Conservation (phyloP, 768 basidiomycete genomes). For the Mycena chlorophos region DNA sequence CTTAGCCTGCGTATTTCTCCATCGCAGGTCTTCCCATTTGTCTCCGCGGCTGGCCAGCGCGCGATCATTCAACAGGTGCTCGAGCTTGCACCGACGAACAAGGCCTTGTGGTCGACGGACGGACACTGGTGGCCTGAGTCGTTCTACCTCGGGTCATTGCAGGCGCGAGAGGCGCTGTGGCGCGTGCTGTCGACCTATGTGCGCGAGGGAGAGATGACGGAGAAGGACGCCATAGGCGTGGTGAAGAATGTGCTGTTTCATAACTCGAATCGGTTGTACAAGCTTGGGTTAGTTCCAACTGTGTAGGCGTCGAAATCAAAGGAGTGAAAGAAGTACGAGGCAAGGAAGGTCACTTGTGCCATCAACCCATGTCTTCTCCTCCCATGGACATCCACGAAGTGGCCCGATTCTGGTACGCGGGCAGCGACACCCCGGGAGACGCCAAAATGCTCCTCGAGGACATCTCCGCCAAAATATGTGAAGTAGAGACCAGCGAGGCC, state of each 20-base stretch:
- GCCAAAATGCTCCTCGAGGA: no score
- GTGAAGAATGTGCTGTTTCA: slow-evolving; percentile 61
- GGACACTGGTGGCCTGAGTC: slow-evolving; percentile 78
- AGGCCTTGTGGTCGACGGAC: slow-evolving; percentile 80
- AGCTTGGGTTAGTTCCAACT: slow-evolving; percentile 43
- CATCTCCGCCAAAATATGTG: not conserved
- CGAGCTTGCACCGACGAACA: slow-evolving; percentile 74
- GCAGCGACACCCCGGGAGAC: no score
- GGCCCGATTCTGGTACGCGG: not conserved
- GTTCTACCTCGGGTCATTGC: slow-evolving; percentile 66
- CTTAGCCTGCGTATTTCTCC: no score
- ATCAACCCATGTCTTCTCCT: not conserved
- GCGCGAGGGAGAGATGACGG: slow-evolving; percentile 48
- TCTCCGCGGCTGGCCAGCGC: slow-evolving; percentile 65
- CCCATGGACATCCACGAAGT: slow-evolving; percentile 6
- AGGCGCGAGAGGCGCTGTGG: slow-evolving; percentile 61
- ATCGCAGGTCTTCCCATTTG: slow-evolving; percentile 64
- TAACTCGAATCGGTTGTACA: slow-evolving; percentile 66
- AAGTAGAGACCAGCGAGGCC: slow-evolving; percentile 16
- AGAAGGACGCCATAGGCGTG: slow-evolving; percentile 53
- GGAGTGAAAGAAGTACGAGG: not conserved
- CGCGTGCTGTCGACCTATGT: slow-evolving; percentile 62
- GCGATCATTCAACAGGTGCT: slow-evolving; percentile 60
- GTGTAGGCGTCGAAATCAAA: slow-evolving; percentile 5
- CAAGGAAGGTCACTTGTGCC: not conserved